phyloP scores from a whole-genome alignment of 2,329 filamentous ascomycete genomes.

The Didymella lethalis region DNA sequence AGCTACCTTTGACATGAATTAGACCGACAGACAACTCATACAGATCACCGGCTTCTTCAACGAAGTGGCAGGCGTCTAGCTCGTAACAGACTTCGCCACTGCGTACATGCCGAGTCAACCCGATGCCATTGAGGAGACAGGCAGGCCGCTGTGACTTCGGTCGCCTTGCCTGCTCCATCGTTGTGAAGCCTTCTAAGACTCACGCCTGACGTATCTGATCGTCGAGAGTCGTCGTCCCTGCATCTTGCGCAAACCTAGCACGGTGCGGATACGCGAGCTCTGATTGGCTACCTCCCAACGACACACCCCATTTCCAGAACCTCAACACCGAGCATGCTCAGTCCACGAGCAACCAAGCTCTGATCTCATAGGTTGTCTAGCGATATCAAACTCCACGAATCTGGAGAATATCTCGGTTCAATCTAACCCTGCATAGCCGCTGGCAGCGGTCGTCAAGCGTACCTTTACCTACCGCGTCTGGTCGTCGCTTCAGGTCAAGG shows the following conservation, averaged over 20 bases:
- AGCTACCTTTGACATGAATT: not conserved
- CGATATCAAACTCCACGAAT: slow-evolving; percentile 24
- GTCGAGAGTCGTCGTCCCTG: slow-evolving; percentile 33
- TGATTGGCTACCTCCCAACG: slow-evolving; percentile 40
- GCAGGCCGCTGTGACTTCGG: slow-evolving; percentile 18
- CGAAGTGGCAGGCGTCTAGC: not conserved
- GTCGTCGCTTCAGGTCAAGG: slow-evolving; percentile 25
- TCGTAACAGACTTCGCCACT: not conserved
- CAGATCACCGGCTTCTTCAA: not conserved
- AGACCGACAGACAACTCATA: not conserved
- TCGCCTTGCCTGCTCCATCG: slow-evolving; percentile 10
- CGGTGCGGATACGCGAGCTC: slow-evolving; percentile 29
- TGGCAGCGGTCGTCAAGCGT: slow-evolving; percentile 33
- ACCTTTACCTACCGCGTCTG: slow-evolving; percentile 5
- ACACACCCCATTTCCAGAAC: slow-evolving; percentile 35
- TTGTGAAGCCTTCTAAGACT: slow-evolving; percentile 19
- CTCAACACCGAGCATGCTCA: slow-evolving; percentile 47
- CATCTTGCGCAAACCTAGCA: slow-evolving; percentile 40
- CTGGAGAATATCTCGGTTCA: slow-evolving; percentile 42
- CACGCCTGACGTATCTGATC: slow-evolving; percentile 19
- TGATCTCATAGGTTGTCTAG: slow-evolving; percentile 42
- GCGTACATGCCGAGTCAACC: slow-evolving; percentile 9
- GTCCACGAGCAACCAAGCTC: slow-evolving; percentile 42
- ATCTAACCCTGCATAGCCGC: slow-evolving; percentile 45
- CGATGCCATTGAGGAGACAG: slow-evolving; percentile 12